Conservation (phyloP, 225 moss, liverwort and hornwort genomes). For the Antitrichia curtipendula region DNA sequence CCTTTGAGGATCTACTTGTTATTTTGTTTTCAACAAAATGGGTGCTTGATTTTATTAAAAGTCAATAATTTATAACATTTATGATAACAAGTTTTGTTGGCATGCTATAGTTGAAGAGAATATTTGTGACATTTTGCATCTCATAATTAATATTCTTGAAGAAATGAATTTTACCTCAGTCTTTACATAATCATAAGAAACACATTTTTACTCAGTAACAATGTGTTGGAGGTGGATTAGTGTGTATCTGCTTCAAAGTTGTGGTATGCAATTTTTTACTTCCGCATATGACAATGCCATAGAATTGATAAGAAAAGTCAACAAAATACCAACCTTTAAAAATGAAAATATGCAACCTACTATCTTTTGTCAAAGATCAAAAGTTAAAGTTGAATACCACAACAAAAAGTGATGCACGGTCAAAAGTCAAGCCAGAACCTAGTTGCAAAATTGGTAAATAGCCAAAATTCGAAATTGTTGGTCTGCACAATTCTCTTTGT, state of each 20-base stretch:
- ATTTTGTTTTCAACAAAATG: not conserved
- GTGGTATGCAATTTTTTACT: fast-evolving
- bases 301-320: no score
- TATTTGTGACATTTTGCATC: not conserved
- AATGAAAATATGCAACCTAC: fast-evolving
- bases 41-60: not conserved
- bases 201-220: not conserved
- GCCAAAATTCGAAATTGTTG: not conserved
- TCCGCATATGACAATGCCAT: fast-evolving
- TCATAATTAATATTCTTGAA: not conserved
- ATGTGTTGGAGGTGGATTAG: fast-evolving
- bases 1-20: no score
- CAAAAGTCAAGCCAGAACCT: fast-evolving
- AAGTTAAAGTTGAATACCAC: not conserved
- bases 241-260: not conserved
- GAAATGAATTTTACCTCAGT: fast-evolving
- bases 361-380: not conserved
- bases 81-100: fast-evolving
- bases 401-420: not conserved
- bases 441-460: fast-evolving
- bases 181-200: fast-evolving
- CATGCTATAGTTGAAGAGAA: not conserved
- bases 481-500: fast-evolving
- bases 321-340: not conserved
- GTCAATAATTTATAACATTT: not conserved